A percentile compares a stretch with the other conserved stretches of the same genome.
phyloP scores from a whole-genome alignment of 805 yeast species.

The Saturnispora kantuleensis region DNA sequence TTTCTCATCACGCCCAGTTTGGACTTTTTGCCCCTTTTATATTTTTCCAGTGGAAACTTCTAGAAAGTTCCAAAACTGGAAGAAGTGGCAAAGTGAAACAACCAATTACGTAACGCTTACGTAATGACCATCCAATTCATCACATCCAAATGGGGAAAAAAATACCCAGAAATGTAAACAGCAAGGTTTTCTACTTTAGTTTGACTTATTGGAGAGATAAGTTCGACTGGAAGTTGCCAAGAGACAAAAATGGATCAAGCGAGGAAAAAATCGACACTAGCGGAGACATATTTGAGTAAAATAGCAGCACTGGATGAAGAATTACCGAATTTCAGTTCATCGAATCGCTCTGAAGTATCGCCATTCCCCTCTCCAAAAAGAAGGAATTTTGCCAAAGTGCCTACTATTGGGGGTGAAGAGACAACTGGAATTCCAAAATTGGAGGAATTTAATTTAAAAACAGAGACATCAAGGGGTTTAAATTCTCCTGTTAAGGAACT shows the following conservation, averaged over 20 bases:
- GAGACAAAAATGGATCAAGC: background rate
- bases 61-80: conserved; percentile 5
- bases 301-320: conserved; percentile 9
- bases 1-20: background rate
- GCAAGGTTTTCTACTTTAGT: conserved; percentile 1
- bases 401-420: background rate
- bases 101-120: background rate
- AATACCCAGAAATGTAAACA: background rate
- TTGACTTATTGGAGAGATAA: background rate
- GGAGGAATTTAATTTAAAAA: conserved; percentile 5
- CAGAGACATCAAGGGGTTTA: conserved; percentile 1
- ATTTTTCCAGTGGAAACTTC: background rate
- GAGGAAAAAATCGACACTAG: conserved; percentile 1
- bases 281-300: conserved; percentile 5
- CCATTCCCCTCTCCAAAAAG: conserved; percentile 10
- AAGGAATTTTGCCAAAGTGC: background rate
- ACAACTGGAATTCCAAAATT: background rate
- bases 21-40: conserved; percentile 3
- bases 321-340: background rate
- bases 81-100: too few species aligned
- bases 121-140: background rate
- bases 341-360: background rate
- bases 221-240: background rate
- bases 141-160: background rate
- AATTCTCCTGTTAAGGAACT: conserved; percentile 26